Base-by-base conservation (phyloP, 2,329 filamentous ascomycete species). In the Cordyceps javanica region DNA sequence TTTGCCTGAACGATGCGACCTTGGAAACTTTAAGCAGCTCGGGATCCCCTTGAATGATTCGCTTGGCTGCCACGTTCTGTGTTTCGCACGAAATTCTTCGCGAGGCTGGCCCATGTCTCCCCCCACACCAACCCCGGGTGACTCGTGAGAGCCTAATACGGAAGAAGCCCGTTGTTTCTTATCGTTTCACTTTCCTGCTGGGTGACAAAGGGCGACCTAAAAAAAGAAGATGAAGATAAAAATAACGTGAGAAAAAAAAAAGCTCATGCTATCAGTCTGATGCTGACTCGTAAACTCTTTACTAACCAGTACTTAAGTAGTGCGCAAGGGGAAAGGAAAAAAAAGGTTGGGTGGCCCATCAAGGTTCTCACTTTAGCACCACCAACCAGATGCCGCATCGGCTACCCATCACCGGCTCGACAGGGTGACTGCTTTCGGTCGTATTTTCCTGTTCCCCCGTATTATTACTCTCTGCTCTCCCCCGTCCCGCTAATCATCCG, bases 291-390 rank as follows among this genome's bases (percentile, higher is more conserved):
- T n/a, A 14, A 4, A 14, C 36, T 38, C 26, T 10, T 45, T 14
- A n/a, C n/a, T n/a, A n/a, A n/a, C n/a, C n/a, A n/a, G n/a, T n/a
- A n/a, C n/a, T n/a, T n/a, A n/a, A n/a, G n/a, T n/a, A n/a, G n/a
- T n/a, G n/a, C n/a, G n/a, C n/a, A n/a, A n/a, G n/a, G n/a, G n/a
- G n/a, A n/a, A n/a, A n/a, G 32, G 41, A 45, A 21, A 21, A 44
- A 44, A 45, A 46, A 45, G 38, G 52, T 13, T 38, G 54, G 54
- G 32, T 42, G 45, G 28, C 55, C n/a, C 55, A 57, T 57, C 55
- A 44, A 45, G 55, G 55, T 57, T 51, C 55, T 36, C 45, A 26
- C 23, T 28, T 38, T 23, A 30, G n/a, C 44, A 32, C 54, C 30
- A 16, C 53, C 38, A 41, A 3, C 32, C 36, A 53, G 34, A 53